These are phyloP conservation scores for Phaeolepiota aurea DNA, from an alignment of 768 basidiomycete species.

Conservation along the genomic window DNA sequence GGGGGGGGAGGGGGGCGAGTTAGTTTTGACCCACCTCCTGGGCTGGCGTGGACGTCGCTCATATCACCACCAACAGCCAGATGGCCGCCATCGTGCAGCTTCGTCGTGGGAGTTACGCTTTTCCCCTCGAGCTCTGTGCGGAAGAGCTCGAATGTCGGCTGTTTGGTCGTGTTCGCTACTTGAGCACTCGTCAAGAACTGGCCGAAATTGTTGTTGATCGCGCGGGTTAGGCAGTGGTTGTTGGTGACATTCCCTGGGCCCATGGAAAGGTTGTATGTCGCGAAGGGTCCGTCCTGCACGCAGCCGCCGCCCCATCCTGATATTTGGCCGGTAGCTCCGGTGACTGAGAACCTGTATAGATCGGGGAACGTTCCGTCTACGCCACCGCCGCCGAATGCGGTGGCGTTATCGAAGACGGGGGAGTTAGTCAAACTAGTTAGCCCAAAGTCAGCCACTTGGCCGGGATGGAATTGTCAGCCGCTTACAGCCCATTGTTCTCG, in stretches of 20 bases:
- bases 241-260: slow-evolving; percentile 25
- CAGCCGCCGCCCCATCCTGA: slow-evolving; percentile 12
- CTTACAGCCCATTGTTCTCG: neutral
- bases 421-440: too few relatives aligned
- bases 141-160: slow-evolving; percentile 23
- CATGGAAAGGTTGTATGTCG: slow-evolving; percentile 19
- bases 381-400: slow-evolving; percentile 30
- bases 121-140: slow-evolving; percentile 26
- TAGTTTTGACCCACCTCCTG: slow-evolving; percentile 20
- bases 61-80: slow-evolving; percentile 22
- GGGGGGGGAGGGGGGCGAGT: neutral
- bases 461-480: neutral
- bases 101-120: slow-evolving; percentile 15
- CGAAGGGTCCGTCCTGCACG: slow-evolving; percentile 24
- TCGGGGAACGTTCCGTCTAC: slow-evolving; percentile 17
- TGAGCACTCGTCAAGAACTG: slow-evolving; percentile 11
- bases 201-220: slow-evolving; percentile 14
- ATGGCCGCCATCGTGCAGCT: slow-evolving; percentile 27
- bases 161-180: slow-evolving; percentile 14
- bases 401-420: slow-evolving; percentile 24
- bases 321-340: slow-evolving; percentile 6
- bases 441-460: too few relatives aligned
- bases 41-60: slow-evolving; percentile 26
- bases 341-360: slow-evolving; percentile 12
- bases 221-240: slow-evolving; percentile 24